These are phyloP conservation scores for Fallopia convolvulus DNA, from an alignment of 148 eudicot genomes.

Conservation along the genomic window DNA sequence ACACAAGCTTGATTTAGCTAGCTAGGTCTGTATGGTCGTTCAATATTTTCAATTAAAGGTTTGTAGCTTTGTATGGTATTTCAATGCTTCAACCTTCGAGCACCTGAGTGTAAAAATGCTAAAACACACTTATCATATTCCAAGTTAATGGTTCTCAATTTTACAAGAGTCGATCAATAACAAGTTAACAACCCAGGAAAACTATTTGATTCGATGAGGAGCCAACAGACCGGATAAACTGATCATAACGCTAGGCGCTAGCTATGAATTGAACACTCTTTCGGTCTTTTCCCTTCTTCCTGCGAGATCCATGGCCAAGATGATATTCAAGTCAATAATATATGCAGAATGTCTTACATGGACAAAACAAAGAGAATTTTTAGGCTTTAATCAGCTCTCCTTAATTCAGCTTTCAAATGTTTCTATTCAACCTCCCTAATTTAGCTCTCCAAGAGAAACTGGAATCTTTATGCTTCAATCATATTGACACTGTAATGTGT, in stretches of 20 bases:
- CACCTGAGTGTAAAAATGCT: neutral
- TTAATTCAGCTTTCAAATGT: neutral
- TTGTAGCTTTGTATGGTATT: neutral
- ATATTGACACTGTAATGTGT: neutral
- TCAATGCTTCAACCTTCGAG: neutral
- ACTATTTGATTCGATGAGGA: neutral
- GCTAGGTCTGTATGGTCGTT: too few relatives aligned
- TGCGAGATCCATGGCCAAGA: conserved; percentile 13
- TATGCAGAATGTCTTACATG: too few relatives aligned
- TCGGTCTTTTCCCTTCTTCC: conserved; percentile 24
- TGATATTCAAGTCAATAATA: neutral
- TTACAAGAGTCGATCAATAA: neutral
- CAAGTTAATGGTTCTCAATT: neutral
- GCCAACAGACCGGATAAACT: neutral
- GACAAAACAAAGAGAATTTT: too few relatives aligned
- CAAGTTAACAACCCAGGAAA: neutral
- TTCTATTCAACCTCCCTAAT: neutral
- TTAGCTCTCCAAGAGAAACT: neutral
- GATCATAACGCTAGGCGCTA: neutral
- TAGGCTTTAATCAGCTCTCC: too few relatives aligned
- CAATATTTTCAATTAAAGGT: neutral
- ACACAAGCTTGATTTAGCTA: too few relatives aligned
- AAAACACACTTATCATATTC: neutral
- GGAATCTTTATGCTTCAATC: neutral
- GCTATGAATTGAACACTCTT: conserved; percentile 13